phyloP scores from a whole-genome alignment of 768 basidiomycete species.

The Termitomyces sp. region DNA sequence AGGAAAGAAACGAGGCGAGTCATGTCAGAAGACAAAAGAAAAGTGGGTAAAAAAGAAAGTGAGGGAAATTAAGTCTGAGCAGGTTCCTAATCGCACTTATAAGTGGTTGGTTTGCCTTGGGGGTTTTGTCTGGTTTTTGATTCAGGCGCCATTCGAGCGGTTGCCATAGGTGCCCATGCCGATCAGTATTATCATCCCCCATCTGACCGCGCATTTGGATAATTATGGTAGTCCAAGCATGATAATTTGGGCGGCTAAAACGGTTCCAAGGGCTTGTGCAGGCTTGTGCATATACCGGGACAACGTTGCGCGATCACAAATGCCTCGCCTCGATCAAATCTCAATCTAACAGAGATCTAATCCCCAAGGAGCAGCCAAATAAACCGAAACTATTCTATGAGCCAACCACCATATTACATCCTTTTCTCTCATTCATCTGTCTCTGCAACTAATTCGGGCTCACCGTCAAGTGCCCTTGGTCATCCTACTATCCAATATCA shows the following conservation, averaged over 20 bases:
- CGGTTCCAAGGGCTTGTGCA: neutral
- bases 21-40: conserved; percentile 26
- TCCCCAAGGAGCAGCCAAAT: conserved; percentile 1
- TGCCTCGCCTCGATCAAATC: neutral
- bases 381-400: conserved; percentile 8
- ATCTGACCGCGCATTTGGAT: neutral
- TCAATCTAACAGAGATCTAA: neutral
- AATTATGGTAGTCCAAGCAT: neutral
- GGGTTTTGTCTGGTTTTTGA: neutral
- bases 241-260: neutral
- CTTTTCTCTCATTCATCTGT: conserved; percentile 56
- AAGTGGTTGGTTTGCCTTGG: neutral
- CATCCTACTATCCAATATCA: conserved; percentile 80
- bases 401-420: conserved; percentile 57
- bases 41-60: conserved; percentile 15
- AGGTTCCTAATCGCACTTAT: conserved; percentile 3
- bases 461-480: conserved; percentile 41
- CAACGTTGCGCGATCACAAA: neutral
- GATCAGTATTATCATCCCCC: conserved; percentile 8
- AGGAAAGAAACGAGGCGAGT: conserved; percentile 27
- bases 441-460: conserved; percentile 24
- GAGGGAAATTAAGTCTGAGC: conserved; percentile 7
- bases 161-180: conserved; percentile 15
- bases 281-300: neutral
- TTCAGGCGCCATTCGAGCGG: conserved; percentile 7